Evolutionary conservation across 108 stramenopile genomes (phyloP), one percentile per base, ranked within the genome.

Genomic region (Pseudonitzschia pungens): DNA sequence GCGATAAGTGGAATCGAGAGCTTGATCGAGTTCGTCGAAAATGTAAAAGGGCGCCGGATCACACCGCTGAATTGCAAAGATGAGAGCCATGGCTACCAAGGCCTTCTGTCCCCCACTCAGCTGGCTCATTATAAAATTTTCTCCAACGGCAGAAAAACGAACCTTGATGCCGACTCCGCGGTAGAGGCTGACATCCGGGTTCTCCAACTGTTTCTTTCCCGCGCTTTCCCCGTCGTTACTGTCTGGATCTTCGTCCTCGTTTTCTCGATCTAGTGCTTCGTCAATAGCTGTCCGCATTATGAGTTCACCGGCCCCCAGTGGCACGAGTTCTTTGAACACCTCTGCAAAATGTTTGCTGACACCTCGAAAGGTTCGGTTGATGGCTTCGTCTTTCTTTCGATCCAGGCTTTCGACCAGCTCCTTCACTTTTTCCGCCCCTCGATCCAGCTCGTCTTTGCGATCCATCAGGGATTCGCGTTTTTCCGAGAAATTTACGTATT

Each of bases 91-190:
- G 0, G 99, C 98, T 18, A 99, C 98, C 62, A 99, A 85, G 1
- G 99, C 97, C 81, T 98, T 98, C 70, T 99, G 99, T n/a, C 99
- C 99, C 11, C 99, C 99, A 40, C 96, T 96, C 42, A 99, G 94
- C 75, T 94, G 95, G 28, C 90, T 87, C 96, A 97, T 97, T 36
- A 87, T 68, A 67, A 88, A 92, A 71, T 94, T 96, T 74, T 98
- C 95, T 28, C 93, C 97, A 12, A 86, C 84, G 18, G 80, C 86
- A 24, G 88, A 89, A 77, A 99, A 99, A 22, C 92, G 85, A 31
- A 98, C 99, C 74, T 96, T 91, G 81, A 95, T 83, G 33, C 89
- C 89, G 40, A 99, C 83, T 50, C 96, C 98, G 16, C 90, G 79
- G 82, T 95, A 97, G 21, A 88, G 77, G 71, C 87, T 90, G 41